Evolutionary conservation across 352 stramenopile species (phyloP).

Genomic region (Peronospora destructor): DNA sequence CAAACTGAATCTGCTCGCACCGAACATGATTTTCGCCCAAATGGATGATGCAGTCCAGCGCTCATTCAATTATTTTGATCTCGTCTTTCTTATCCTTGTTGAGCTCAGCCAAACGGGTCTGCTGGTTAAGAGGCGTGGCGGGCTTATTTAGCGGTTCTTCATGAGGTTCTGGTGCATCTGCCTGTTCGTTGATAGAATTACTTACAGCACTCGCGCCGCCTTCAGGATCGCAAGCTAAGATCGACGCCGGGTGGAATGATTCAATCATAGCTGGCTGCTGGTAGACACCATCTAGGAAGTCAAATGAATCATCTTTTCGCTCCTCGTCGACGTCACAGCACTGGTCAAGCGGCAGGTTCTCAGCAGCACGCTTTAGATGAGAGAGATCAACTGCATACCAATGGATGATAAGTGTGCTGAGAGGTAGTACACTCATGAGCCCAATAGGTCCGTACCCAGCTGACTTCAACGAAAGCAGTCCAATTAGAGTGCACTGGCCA

Average conservation of each 20-base stretch:
- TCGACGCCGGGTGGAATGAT: slow-evolving; percentile 26
- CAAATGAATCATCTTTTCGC: slow-evolving; percentile 42
- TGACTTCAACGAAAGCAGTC: slow-evolving; percentile 58
- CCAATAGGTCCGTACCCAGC: slow-evolving; percentile 40
- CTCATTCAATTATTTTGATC: slow-evolving; percentile 14
- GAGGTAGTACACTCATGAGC: slow-evolving; percentile 36
- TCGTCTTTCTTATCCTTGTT: slow-evolving; percentile 36
- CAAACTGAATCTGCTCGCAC: too few species aligned
- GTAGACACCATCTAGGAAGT: slow-evolving; percentile 64
- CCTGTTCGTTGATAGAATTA: slow-evolving; percentile 18
- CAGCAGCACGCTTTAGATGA: slow-evolving; percentile 36
- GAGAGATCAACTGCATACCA: slow-evolving; percentile 55
- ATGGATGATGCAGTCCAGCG: neutral
- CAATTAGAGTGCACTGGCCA: slow-evolving; percentile 55
- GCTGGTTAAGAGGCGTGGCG: slow-evolving; percentile 25
- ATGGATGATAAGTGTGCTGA: slow-evolving; percentile 55
- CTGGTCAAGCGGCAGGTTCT: slow-evolving; percentile 54
- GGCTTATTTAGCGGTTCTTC: slow-evolving; percentile 18
- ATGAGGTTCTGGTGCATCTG: slow-evolving; percentile 4
- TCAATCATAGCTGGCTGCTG: slow-evolving; percentile 61
- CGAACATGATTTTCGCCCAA: too few species aligned
- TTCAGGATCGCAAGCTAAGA: slow-evolving; percentile 19
- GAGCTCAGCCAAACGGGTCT: slow-evolving; percentile 34
- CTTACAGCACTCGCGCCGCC: slow-evolving; percentile 14
- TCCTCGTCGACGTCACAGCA: slow-evolving; percentile 59